These are phyloP conservation scores for Paulownia fortunei DNA, from an alignment of 257 asterid species.

Conservation along the genomic window DNA sequence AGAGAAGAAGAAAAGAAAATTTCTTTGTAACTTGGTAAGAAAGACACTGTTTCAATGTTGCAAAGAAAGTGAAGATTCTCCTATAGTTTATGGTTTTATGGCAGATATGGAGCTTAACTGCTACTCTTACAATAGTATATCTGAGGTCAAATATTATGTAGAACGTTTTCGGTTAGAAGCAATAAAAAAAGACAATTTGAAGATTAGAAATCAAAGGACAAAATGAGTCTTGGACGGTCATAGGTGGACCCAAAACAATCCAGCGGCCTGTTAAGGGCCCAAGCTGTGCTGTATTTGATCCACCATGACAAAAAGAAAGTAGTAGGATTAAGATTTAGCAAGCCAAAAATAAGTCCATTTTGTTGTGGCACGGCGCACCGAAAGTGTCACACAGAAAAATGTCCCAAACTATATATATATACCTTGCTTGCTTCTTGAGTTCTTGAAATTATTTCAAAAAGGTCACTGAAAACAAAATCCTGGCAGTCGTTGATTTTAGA, in stretches of 20 bases:
- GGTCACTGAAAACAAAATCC: neutral
- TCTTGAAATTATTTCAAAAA: neutral
- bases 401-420: neutral
- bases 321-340: constrained; percentile 7
- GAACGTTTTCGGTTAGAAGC: neutral
- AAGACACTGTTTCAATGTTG: neutral
- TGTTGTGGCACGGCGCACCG: constrained; percentile 51
- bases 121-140: neutral
- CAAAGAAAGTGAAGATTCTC: neutral
- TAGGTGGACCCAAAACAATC: constrained; percentile 36
- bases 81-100: too few relatives aligned
- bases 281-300: constrained; percentile 23
- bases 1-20: neutral
- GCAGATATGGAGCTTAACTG: too few relatives aligned
- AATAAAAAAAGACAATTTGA: neutral
- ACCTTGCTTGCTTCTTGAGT: constrained; percentile 29
- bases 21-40: neutral
- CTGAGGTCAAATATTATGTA: too few relatives aligned
- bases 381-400: constrained; percentile 16
- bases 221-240: constrained; percentile 24
- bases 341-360: constrained; percentile 28
- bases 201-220: neutral
- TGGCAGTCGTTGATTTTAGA: neutral
- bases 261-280: constrained; percentile 42
- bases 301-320: neutral